phyloP scores from a whole-genome alignment of 805 yeast species.

The Lipomyces yamanashiensis region DNA sequence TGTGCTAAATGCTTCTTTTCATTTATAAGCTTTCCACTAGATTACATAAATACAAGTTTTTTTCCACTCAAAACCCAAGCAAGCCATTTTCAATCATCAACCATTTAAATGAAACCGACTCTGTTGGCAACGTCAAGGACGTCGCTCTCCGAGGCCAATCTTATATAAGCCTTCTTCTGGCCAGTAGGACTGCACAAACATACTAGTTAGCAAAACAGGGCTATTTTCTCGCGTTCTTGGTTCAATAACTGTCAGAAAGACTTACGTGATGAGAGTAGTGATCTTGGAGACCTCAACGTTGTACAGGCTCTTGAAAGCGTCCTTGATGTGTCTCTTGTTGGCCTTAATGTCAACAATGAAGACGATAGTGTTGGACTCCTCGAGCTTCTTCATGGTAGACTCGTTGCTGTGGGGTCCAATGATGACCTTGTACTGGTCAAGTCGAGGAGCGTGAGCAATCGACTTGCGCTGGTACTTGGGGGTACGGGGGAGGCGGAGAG shows the following conservation, averaged over 20 bases:
- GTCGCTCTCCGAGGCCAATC: slow-evolving; percentile 98
- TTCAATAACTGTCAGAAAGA: not conserved
- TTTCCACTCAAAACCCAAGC: slow-evolving; percentile 5
- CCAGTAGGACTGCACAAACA: slow-evolving; percentile 86
- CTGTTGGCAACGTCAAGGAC: slow-evolving; percentile 99
- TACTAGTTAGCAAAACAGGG: slow-evolving; percentile 2
- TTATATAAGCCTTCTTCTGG: slow-evolving; percentile 99
- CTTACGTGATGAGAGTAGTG: slow-evolving; percentile 77
- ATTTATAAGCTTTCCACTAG: slow-evolving; percentile 12
- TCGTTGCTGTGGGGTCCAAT: slow-evolving; percentile 96
- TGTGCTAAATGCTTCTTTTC: not conserved
- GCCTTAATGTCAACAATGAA: slow-evolving; percentile 97
- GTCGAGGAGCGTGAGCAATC: slow-evolving; percentile 96
- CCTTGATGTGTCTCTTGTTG: slow-evolving; percentile 98
- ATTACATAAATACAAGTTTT: slow-evolving; percentile 17
- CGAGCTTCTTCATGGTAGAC: slow-evolving; percentile 99
- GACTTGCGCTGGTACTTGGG: slow-evolving; percentile 96
- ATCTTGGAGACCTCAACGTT: slow-evolving; percentile 92
- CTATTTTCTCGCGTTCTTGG: not conserved
- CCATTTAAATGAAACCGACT: slow-evolving; percentile 65
- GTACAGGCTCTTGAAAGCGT: slow-evolving; percentile 97
- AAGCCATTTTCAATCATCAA: not conserved
- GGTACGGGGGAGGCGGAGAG: slow-evolving; percentile 87
- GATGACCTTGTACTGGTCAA: slow-evolving; percentile 93
- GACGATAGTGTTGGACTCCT: slow-evolving; percentile 98